Base-by-base conservation (phyloP, 2,329 filamentous ascomycete species). In the Calonectria honghensis region DNA sequence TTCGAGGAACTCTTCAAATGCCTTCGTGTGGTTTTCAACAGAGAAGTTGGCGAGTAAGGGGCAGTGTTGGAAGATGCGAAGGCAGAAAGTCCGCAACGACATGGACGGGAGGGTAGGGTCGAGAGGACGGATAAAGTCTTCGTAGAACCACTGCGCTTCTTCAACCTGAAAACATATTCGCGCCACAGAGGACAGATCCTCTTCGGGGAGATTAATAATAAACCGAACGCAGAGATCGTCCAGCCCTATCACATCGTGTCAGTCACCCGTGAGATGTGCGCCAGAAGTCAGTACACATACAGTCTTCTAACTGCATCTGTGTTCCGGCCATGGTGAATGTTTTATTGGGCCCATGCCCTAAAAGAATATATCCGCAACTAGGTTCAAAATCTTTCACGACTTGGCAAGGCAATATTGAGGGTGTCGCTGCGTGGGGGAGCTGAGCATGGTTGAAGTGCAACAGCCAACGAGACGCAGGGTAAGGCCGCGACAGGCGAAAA, bases 141-240 rank as follows among this genome's bases (percentile, higher is more conserved):
- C 97, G 91, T 99, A 99, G 87, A 98, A 99, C 97, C 97, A 99
- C 92, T 99, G 97, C 81, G 97, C 97, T 87, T 99, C 97, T 86
- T 99, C 97, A 80, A 99, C 94, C 87, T 98, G 96, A 85, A 99
- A 99, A 87, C 96, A 98, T 86, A 99, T 97, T 83, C 97, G 94
- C 83, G 96, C 95, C 73, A 98, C 94, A 3, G 95, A 96, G 78
- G 93, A 93, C 61, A 98, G 91, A 85, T 99, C 97, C 85, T 97
- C 95, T 78, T 94, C 91, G 59, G 97, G 97, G 75, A 98, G 91
- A 87, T 99, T 98, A 86, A 98, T 95, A 83, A 99, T 96, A 87
- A 99, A 99, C 84, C 97, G 95, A 85, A 98, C 96, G 86, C 96
- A 98, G 74, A 98, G 91, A 87, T 98, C 96, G 93, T 98, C 96